Base-by-base conservation (phyloP, 176 grass and related monocot species). In the Lolium rigidum region DNA sequence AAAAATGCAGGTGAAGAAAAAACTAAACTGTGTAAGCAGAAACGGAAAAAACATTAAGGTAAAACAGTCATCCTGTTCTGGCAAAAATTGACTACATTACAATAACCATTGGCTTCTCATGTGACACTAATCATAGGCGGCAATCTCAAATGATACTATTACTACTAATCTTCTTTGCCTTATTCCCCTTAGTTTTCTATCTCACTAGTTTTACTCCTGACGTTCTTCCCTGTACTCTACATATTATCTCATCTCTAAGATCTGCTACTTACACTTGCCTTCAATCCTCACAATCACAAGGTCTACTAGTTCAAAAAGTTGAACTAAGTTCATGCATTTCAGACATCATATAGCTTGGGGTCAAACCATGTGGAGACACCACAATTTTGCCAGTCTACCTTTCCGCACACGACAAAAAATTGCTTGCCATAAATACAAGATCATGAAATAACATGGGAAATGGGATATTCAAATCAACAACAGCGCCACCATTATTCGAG, bases 231-330 rank as follows among this genome's bases (percentile, higher is more conserved):
- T 24, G 71, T 25, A 74, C 21, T 71, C 41, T 37, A 69, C 13
- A 80, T 10, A 59, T 22, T 46, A 48, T 80, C 15, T 17, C 55
- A 83, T 20, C 28, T 77, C 49, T 48, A 26, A 74, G 18, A 54
- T 50, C 44, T 84, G 56, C 57, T 84, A 64, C 70, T 31, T 75
- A 79, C 18, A 25, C 11, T 64, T 62, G 12, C 77, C 55, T 60
- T 46, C 77, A 60, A 60, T 60, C 46, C 71, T 26, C 38, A 60
- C 22, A 65, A 5, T 25, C 58, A 66, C 24, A 50, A 12, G 43
- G 43, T 50, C 21, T 65, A 26, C 28, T 81, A 25, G 24, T 64
- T 24, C 16, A 80, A 24, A 49, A 66, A 50, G 15, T 80, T 18
- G 10, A 50, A 20, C 4, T 65, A 64, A 50, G 15, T 60, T 80